Conservation (phyloP, 805 yeast species). For the Lachancea sp. region DNA sequence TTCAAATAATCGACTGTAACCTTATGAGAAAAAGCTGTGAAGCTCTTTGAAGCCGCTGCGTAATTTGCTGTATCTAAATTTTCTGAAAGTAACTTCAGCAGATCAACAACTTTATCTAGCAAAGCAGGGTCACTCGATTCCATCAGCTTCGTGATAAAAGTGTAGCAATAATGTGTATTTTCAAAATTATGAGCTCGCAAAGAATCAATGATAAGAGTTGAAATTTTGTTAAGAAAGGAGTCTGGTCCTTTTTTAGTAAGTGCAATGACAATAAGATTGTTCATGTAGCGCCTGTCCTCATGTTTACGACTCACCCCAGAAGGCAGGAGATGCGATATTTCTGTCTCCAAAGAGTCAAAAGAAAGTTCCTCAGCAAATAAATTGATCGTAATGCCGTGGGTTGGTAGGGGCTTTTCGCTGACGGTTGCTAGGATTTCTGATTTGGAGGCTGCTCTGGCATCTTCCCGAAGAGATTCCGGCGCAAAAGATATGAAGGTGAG, state of each 20-base stretch:
- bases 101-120: constrained; percentile 26
- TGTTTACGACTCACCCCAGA: constrained; percentile 7
- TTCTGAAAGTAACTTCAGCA: constrained; percentile 33
- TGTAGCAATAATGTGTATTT: constrained; percentile 24
- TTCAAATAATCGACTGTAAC: background rate
- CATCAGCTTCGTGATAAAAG: constrained; percentile 27
- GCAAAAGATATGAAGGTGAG: constrained; percentile 16
- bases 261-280: constrained; percentile 2
- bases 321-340: constrained; percentile 9
- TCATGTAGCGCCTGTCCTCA: constrained; percentile 2
- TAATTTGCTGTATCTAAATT: constrained; percentile 28
- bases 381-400: constrained; percentile 16
- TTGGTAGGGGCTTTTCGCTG: constrained; percentile 13
- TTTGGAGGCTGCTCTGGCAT: background rate
- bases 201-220: background rate
- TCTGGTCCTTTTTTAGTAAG: background rate
- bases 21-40: background rate
- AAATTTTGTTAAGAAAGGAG: background rate
- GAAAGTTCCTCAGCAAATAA: constrained; percentile 18
- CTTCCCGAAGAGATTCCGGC: background rate
- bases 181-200: constrained; percentile 20
- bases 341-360: constrained; percentile 9
- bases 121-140: constrained; percentile 17
- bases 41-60: constrained; percentile 30
- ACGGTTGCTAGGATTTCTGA: constrained; percentile 15